Evolutionary conservation across 2,329 filamentous ascomycete genomes (phyloP).

Genomic region (Ceratocystis eucalypticola): DNA sequence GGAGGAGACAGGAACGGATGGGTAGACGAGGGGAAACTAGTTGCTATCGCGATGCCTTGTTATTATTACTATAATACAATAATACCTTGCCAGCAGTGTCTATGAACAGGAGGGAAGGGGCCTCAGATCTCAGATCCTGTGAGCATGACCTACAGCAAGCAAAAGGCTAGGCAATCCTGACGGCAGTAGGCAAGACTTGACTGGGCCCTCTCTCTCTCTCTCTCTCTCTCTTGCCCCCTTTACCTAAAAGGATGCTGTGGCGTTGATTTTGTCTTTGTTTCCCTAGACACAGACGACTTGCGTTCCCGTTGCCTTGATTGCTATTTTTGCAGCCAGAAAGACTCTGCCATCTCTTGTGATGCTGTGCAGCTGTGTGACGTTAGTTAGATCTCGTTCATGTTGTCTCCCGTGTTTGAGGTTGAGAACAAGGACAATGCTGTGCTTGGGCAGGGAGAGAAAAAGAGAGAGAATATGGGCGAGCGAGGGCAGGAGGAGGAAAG

Average conservation of each 20-base stretch:
- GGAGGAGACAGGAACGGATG: too few species aligned
- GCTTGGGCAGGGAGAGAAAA: not conserved
- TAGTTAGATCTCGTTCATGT: slow-evolving; percentile 17
- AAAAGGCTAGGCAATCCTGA: not conserved
- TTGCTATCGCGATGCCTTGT: too few species aligned
- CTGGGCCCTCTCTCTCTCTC: not conserved
- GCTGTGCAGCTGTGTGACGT: slow-evolving; percentile 15
- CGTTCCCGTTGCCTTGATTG: not conserved
- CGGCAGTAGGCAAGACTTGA: not conserved
- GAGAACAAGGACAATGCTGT: slow-evolving; percentile 7
- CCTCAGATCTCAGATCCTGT: too few species aligned
- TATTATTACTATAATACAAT: not conserved
- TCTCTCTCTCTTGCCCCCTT: not conserved
- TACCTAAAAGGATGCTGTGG: not conserved
- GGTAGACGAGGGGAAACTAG: too few species aligned
- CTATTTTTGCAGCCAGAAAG: not conserved
- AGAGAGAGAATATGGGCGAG: not conserved
- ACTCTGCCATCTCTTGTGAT: not conserved
- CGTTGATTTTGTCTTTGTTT: slow-evolving; percentile 7
- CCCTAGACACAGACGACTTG: not conserved
- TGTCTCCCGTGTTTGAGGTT: slow-evolving; percentile 19
- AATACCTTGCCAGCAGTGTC: not conserved
- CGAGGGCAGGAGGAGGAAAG: not conserved
- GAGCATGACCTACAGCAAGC: too few species aligned
- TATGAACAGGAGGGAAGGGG: not conserved